Conservation (phyloP, 2,329 filamentous ascomycete species). For the Fusarium sororula region DNA sequence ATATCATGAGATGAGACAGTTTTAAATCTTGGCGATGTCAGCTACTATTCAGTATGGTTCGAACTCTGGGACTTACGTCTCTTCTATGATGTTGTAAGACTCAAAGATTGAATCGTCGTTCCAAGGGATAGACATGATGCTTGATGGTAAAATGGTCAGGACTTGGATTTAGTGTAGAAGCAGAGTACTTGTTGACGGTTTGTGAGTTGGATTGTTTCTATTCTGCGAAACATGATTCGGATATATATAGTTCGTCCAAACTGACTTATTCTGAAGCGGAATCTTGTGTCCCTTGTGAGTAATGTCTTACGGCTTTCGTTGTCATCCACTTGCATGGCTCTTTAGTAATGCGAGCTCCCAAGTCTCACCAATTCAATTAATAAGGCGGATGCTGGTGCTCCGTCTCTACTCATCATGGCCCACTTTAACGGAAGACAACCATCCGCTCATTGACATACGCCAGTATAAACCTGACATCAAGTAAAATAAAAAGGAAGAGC, state of each 20-base stretch:
- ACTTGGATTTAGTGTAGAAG: background rate
- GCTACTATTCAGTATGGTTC: no score
- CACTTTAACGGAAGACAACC: background rate
- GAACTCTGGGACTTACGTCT: no score
- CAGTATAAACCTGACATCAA: fast-evolving
- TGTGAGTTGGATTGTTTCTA: no score
- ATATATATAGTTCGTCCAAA: background rate
- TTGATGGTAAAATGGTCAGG: no score
- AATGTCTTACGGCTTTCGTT: background rate
- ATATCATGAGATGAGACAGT: conserved; percentile 27
- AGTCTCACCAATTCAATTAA: background rate
- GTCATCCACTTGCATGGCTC: background rate
- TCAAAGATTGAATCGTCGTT: conserved; percentile 32
- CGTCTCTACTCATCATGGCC: background rate
- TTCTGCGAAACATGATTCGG: background rate
- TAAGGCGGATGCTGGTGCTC: background rate
- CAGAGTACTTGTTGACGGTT: background rate
- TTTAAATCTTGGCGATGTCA: conserved; percentile 27
- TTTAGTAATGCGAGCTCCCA: background rate
- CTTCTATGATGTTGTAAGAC: conserved; percentile 28
- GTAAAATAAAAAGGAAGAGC: background rate
- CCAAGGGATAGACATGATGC: conserved; percentile 27
- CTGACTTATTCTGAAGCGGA: background rate
- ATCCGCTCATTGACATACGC: background rate
- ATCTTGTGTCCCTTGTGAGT: background rate